A percentile compares a stretch with the other conserved stretches of the same genome.
These are phyloP conservation scores for Kodamaea kaohsiungensis DNA, from an alignment of 805 yeast genomes.

Conservation along the genomic window DNA sequence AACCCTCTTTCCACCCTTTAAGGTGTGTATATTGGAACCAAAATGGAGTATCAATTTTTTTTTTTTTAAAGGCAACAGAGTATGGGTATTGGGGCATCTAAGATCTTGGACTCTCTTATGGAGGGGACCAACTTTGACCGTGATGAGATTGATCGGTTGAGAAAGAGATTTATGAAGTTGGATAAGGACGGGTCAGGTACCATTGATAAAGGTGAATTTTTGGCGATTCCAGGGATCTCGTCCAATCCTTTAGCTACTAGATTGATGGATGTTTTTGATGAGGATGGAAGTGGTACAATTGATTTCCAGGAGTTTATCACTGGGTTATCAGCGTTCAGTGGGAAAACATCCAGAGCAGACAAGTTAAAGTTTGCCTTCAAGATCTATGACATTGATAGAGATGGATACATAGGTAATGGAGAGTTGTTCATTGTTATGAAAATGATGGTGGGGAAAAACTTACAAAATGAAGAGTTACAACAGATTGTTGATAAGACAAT, in stretches of 20 bases:
- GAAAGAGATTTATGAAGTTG: slow-evolving; percentile 91
- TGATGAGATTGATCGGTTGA: slow-evolving; percentile 87
- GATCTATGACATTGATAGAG: slow-evolving; percentile 93
- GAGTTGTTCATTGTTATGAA: slow-evolving; percentile 89
- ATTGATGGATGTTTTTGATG: slow-evolving; percentile 91
- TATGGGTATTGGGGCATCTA: slow-evolving; percentile 67
- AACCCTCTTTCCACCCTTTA: too few relatives aligned
- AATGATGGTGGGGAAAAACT: slow-evolving; percentile 94
- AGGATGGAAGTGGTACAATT: slow-evolving; percentile 87
- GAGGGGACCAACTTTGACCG: slow-evolving; percentile 85
- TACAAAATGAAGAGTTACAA: slow-evolving; percentile 84
- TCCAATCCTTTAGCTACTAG: slow-evolving; percentile 88
- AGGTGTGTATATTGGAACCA: too few relatives aligned
- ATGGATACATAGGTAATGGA: slow-evolving; percentile 93
- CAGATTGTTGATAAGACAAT: slow-evolving; percentile 97
- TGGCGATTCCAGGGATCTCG: slow-evolving; percentile 89
- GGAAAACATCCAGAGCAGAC: slow-evolving; percentile 76
- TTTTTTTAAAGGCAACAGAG: slow-evolving; percentile 1
- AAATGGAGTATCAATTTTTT: not conserved
- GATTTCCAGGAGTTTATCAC: slow-evolving; percentile 94
- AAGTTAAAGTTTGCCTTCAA: slow-evolving; percentile 87
- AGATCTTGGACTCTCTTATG: slow-evolving; percentile 63
- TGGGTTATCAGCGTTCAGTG: slow-evolving; percentile 84
- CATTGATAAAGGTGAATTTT: slow-evolving; percentile 85
- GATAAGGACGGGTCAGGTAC: slow-evolving; percentile 93